Conservation (phyloP, 73 alveolate species). For the Stentor roeselii region DNA sequence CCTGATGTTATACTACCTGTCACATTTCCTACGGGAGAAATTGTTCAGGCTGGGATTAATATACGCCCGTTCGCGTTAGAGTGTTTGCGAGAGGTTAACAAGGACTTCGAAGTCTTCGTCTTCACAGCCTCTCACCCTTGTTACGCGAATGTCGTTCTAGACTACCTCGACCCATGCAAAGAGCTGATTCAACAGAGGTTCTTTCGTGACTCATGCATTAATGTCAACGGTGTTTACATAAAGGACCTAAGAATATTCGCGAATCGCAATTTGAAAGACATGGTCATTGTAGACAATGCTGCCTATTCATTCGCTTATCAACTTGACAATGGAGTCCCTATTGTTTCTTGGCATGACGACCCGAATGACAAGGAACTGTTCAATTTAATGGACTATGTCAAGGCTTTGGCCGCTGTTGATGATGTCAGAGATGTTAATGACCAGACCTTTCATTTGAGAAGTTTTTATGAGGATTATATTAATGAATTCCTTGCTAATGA, state of each 20-base stretch:
- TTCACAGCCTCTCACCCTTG: slow-evolving; percentile 60
- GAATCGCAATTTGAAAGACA: slow-evolving; percentile 43
- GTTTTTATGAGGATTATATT: too few relatives aligned
- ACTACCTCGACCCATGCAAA: slow-evolving; percentile 56
- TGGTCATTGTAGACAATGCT: slow-evolving; percentile 62
- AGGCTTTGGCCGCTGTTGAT: too few relatives aligned
- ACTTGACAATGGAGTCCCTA: slow-evolving; percentile 58
- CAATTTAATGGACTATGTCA: too few relatives aligned
- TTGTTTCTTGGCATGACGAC: too few relatives aligned
- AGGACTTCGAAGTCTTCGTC: slow-evolving; percentile 55
- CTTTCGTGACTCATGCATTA: slow-evolving; percentile 60
- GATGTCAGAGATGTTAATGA: too few relatives aligned
- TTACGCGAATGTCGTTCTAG: slow-evolving; percentile 58
- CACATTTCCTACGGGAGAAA: too few relatives aligned
- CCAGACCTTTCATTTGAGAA: too few relatives aligned
- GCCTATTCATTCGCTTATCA: slow-evolving; percentile 52
- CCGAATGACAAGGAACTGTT: too few relatives aligned
- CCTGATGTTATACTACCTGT: too few relatives aligned
- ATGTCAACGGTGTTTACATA: slow-evolving; percentile 57
- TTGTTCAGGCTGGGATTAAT: slow-evolving; percentile 60
- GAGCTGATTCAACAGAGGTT: slow-evolving; percentile 50
- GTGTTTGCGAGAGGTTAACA: slow-evolving; percentile 38
- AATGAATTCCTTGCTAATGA: too few relatives aligned
- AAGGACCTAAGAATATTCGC: slow-evolving; percentile 58
- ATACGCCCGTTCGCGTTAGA: slow-evolving; percentile 58